These are phyloP conservation scores for Cryptosporidium baileyi DNA, from an alignment of 169 alveolate genomes.

Conservation along the genomic window DNA sequence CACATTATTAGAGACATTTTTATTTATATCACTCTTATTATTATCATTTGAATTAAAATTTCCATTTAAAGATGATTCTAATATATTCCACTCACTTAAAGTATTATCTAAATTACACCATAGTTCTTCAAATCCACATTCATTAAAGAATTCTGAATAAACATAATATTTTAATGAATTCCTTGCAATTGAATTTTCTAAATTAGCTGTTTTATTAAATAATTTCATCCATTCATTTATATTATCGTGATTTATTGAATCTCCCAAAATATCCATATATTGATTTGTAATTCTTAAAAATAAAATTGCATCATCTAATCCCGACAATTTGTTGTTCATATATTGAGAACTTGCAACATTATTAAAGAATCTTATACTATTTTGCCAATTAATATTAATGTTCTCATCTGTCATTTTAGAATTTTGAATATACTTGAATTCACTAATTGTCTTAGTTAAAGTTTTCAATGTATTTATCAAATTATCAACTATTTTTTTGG, in stretches of 20 bases:
- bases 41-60: neutral
- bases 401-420: neutral
- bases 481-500: neutral
- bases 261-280: conserved; percentile 53
- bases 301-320: conserved; percentile 42
- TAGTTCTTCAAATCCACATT: conserved; percentile 43
- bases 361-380: neutral
- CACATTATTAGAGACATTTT: neutral
- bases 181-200: neutral
- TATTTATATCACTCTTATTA: neutral
- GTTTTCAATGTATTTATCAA: neutral
- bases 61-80: conserved; percentile 10
- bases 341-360: neutral
- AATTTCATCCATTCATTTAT: neutral
- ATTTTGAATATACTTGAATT: neutral
- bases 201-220: neutral
- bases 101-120: conserved; percentile 44
- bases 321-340: neutral
- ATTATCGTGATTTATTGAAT: neutral
- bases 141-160: conserved; percentile 51
- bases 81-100: conserved; percentile 27
- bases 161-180: conserved; percentile 2
- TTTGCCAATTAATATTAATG: conserved; percentile 1
- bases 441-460: neutral
- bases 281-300: conserved; percentile 46